phyloP scores from a whole-genome alignment of 805 yeast species.

The Barnettozyma vustinii region DNA sequence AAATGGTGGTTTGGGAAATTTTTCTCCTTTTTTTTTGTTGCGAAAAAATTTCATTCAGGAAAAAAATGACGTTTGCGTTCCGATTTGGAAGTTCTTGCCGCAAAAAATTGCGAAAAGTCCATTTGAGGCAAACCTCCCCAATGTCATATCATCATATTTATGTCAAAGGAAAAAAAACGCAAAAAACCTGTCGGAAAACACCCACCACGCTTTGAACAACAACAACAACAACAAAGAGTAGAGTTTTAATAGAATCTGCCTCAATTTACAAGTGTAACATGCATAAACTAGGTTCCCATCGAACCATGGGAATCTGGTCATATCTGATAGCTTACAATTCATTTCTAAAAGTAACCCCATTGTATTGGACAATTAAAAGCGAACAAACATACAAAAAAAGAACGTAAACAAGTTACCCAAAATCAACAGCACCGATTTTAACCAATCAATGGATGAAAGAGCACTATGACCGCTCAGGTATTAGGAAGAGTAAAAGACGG shows the following conservation, averaged over 20 bases:
- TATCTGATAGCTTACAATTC: background rate
- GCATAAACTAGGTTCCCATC: too few species aligned
- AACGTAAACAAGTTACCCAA: background rate
- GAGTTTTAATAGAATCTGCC: too few species aligned
- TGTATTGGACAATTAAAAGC: background rate
- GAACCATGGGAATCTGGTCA: too few species aligned
- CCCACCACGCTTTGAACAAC: too few species aligned
- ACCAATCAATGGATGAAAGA: background rate
- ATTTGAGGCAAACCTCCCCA: background rate
- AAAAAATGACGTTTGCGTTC: background rate
- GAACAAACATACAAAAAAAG: background rate
- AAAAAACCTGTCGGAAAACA: background rate
- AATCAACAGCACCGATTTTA: background rate
- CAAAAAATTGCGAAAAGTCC: background rate
- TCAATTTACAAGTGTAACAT: too few species aligned
- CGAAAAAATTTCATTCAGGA: background rate
- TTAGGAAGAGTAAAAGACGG: background rate
- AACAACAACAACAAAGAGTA: too few species aligned
- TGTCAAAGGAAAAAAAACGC: background rate
- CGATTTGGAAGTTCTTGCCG: background rate
- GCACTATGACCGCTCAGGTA: constrained; percentile 1
- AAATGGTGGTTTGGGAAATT: constrained; percentile 8
- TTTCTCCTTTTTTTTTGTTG: background rate
- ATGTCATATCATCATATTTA: background rate
- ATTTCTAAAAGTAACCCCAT: background rate